phyloP scores from a whole-genome alignment of 2,329 filamentous ascomycete species.

The Chaetomium sp. region DNA sequence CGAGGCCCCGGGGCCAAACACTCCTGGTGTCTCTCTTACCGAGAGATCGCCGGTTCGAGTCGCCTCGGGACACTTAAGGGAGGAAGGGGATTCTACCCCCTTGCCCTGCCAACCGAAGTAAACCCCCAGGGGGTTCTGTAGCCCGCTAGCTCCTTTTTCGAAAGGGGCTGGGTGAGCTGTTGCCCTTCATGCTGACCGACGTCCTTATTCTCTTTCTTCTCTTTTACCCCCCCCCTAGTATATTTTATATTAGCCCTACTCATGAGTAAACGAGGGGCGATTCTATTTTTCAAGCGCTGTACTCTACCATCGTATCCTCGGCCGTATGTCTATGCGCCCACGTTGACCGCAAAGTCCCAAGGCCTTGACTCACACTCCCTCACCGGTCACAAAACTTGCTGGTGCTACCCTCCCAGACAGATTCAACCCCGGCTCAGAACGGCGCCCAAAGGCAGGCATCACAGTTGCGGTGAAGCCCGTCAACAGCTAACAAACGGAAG shows the following conservation, averaged over 20 bases:
- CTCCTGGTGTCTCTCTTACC: too few species aligned
- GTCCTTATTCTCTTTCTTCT: too few species aligned
- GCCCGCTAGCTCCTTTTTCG: too few species aligned
- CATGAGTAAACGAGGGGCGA: background rate
- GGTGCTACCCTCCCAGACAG: background rate
- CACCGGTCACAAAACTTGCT: background rate
- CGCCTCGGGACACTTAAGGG: background rate
- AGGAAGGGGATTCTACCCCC: background rate
- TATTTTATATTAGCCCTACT: background rate
- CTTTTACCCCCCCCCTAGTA: background rate
- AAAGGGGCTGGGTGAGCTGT: background rate
- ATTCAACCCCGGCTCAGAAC: background rate
- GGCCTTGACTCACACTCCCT: background rate
- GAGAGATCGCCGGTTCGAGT: too few species aligned
- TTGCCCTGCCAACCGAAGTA: too few species aligned
- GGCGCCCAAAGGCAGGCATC: background rate
- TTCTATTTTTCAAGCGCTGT: background rate
- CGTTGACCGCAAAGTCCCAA: background rate
- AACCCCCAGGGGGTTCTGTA: too few species aligned
- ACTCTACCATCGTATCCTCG: background rate
- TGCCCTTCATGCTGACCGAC: too few species aligned
- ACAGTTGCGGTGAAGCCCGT: background rate
- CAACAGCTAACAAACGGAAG: background rate
- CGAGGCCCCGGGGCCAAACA: too few species aligned
- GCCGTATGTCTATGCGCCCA: background rate